Percentiles rank a stretch among this genome's conserved stretches.
phyloP scores from a whole-genome alignment of 2,329 filamentous ascomycete species.

The Alternaria infectoria region DNA sequence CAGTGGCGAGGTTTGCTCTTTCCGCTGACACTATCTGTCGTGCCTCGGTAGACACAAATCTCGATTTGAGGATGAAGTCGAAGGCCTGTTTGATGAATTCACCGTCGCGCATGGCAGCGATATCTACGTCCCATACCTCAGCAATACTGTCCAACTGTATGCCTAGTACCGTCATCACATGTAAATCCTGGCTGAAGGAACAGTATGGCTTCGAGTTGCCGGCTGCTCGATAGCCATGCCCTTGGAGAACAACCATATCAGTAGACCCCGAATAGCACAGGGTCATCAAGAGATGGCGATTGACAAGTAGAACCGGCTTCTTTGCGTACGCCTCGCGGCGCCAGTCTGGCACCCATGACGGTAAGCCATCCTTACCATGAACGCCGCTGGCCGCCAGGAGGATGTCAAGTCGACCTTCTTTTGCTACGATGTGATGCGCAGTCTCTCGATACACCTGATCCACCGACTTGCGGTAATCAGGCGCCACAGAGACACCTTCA shows the following conservation, averaged over 20 bases:
- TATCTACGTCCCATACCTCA: background rate
- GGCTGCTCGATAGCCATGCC: background rate
- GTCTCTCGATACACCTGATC: background rate
- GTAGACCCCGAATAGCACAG: background rate
- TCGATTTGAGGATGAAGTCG: background rate
- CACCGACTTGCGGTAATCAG: background rate
- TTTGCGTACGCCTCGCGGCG: background rate
- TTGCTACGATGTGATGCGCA: background rate
- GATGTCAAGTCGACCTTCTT: background rate
- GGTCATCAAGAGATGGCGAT: background rate
- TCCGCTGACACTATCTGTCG: background rate
- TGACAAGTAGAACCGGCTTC: background rate
- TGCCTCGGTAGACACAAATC: background rate
- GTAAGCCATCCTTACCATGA: background rate
- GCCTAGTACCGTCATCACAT: background rate
- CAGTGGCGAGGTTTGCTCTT: background rate
- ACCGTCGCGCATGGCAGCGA: background rate
- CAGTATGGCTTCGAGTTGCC: background rate
- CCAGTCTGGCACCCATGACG: background rate
- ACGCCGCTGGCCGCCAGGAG: background rate
- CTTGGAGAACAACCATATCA: background rate
- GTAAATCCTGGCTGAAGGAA: background rate
- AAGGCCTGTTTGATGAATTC: background rate
- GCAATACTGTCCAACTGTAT: background rate
- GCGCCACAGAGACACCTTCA: background rate